phyloP scores from a whole-genome alignment of 257 asterid species.

The Agastache rugosa region DNA sequence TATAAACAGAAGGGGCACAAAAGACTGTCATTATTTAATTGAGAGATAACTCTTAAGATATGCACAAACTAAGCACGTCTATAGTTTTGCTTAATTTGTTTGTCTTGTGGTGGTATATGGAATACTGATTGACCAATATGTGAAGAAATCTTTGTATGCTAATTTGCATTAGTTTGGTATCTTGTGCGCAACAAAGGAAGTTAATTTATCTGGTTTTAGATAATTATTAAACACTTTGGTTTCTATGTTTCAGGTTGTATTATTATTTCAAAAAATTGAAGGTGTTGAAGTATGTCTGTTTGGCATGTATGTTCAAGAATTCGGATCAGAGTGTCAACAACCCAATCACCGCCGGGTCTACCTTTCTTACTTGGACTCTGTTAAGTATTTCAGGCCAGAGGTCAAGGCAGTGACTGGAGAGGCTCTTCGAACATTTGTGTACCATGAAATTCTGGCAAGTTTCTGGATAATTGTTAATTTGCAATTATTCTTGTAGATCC shows the following conservation, averaged over 20 bases:
- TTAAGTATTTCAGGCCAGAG: slow-evolving; percentile 99
- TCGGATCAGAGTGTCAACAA: slow-evolving; percentile 92
- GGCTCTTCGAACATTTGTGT: slow-evolving; percentile 97
- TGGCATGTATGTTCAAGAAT: slow-evolving; percentile 99
- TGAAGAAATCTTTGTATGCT: slow-evolving; percentile 13
- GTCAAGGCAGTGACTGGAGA: slow-evolving; percentile 89
- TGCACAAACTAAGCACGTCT: slow-evolving; percentile 8
- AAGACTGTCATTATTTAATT: slow-evolving; percentile 8
- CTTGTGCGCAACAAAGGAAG: slow-evolving; percentile 20
- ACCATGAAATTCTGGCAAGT: slow-evolving; percentile 96
- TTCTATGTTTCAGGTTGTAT: slow-evolving; percentile 68
- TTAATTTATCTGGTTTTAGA: slow-evolving; percentile 12
- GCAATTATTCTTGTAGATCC: slow-evolving; percentile 16
- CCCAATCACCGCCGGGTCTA: slow-evolving; percentile 98
- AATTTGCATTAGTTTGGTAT: slow-evolving; percentile 12
- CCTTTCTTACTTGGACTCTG: slow-evolving; percentile 97
- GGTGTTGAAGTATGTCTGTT: slow-evolving; percentile 98
- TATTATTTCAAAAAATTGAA: slow-evolving; percentile 93
- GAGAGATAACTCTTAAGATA: slow-evolving; percentile 1
- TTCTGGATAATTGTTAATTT: slow-evolving; percentile 31
- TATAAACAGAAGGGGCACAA: slow-evolving; percentile 6
- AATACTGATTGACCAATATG: slow-evolving; percentile 3
- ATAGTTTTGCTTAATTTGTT: neutral
- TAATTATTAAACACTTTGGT: slow-evolving; percentile 28
- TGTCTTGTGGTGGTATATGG: neutral